These are phyloP conservation scores for Gliomastix tumulicola DNA, from an alignment of 2,329 filamentous ascomycete species.

Conservation along the genomic window DNA sequence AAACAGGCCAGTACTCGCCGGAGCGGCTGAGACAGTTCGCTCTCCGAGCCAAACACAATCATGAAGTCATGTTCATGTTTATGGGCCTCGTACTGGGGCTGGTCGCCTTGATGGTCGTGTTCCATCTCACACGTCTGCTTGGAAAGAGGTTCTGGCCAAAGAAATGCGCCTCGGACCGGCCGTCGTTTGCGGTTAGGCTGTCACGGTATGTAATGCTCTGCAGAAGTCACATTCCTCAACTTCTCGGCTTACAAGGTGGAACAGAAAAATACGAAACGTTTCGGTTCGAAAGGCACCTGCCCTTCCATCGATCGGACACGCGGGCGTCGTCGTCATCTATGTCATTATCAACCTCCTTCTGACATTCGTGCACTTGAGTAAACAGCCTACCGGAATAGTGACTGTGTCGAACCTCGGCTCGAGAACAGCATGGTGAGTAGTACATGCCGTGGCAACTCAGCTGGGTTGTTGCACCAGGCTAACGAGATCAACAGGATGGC, in stretches of 20 bases:
- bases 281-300: slow-evolving; percentile 15
- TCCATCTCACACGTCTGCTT: slow-evolving; percentile 4
- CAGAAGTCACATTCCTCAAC: too few relatives aligned
- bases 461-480: too few relatives aligned
- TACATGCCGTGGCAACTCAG: too few relatives aligned
- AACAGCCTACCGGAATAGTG: slow-evolving; percentile 19
- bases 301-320: slow-evolving; percentile 24
- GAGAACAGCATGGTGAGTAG: slow-evolving; percentile 29
- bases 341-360: slow-evolving; percentile 23
- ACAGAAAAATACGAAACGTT: slow-evolving; percentile 17
- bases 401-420: slow-evolving; percentile 25
- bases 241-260: neutral
- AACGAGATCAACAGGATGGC: slow-evolving; percentile 22
- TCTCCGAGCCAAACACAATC: neutral
- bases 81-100: slow-evolving; percentile 3
- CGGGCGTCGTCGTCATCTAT: slow-evolving; percentile 17
- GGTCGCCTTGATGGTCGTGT: slow-evolving; percentile 2
- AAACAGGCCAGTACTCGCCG: slow-evolving; percentile 1
- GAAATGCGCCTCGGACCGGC: too few relatives aligned
- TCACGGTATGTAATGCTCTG: too few relatives aligned
- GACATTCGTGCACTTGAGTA: slow-evolving; percentile 24
- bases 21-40: neutral
- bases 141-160: neutral
- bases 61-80: slow-evolving; percentile 1
- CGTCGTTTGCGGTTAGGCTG: too few relatives aligned